Conservation (phyloP, 139 green algal species). For the Eudorina sp. region DNA sequence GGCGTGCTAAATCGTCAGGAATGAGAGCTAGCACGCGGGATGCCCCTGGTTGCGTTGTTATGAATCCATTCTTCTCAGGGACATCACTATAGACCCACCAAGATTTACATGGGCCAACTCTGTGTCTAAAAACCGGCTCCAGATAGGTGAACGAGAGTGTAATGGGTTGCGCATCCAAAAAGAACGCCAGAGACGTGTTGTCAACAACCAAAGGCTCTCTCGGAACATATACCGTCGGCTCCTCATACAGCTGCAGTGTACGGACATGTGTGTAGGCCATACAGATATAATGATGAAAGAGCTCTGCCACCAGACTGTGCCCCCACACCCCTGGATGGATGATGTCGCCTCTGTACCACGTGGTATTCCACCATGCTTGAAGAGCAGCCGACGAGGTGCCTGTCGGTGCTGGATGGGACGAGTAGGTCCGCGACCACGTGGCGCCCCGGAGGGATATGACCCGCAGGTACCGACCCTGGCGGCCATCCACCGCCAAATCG, state of each 20-base stretch:
- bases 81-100: neutral
- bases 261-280: neutral
- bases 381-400: neutral
- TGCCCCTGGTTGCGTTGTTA: neutral
- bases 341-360: neutral
- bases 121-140: neutral
- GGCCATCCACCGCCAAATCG: too few relatives aligned
- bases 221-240: neutral
- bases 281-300: neutral
- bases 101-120: neutral
- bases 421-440: too few relatives aligned
- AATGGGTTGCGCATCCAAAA: neutral
- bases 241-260: neutral
- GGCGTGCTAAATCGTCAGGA: neutral
- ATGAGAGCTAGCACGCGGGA: neutral
- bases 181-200: neutral
- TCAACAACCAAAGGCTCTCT: neutral
- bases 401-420: too few relatives aligned
- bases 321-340: neutral
- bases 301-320: neutral
- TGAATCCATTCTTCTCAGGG: neutral
- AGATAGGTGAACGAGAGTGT: neutral
- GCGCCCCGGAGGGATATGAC: too few relatives aligned
- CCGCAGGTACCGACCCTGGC: too few relatives aligned
- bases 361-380: slow-evolving; percentile 4